These are phyloP conservation scores for Russula sp. DNA, from an alignment of 768 basidiomycete species.

Conservation along the genomic window DNA sequence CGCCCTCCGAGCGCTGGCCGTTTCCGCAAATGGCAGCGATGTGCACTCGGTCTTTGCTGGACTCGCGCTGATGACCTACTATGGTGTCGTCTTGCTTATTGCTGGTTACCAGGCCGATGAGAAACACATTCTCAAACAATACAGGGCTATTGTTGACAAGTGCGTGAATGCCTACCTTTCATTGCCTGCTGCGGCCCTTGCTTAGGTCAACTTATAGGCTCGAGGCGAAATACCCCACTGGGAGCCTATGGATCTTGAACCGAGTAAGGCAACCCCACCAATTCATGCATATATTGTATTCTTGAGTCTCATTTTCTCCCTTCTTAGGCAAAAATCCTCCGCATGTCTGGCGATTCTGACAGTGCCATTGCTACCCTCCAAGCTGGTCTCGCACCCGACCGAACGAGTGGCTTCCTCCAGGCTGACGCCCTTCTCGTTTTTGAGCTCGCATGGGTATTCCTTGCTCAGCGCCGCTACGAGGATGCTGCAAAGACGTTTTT, in stretches of 20 bases:
- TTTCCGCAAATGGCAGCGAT: constrained; percentile 60
- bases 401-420: constrained; percentile 55
- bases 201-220: constrained; percentile 34
- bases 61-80: constrained; percentile 75
- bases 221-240: constrained; percentile 53
- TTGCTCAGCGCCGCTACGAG: constrained; percentile 56
- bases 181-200: background rate
- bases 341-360: constrained; percentile 62
- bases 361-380: constrained; percentile 59
- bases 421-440: constrained; percentile 70
- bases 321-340: constrained; percentile 60
- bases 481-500: constrained; percentile 66
- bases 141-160: constrained; percentile 59
- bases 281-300: background rate
- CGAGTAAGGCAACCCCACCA: constrained; percentile 36
- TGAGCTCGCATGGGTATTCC: constrained; percentile 72
- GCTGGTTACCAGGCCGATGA: constrained; percentile 76
- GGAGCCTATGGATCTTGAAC: constrained; percentile 70
- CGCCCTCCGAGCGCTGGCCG: constrained; percentile 61
- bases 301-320: background rate
- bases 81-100: constrained; percentile 62
- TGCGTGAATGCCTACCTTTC: constrained; percentile 29
- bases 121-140: constrained; percentile 53
- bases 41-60: constrained; percentile 75
- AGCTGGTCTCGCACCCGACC: constrained; percentile 49